A percentile compares a stretch with the other conserved stretches of the same genome.
These are phyloP conservation scores for Phytophthora boehmeriae DNA, from an alignment of 352 stramenopile genomes.

Conservation along the genomic window DNA sequence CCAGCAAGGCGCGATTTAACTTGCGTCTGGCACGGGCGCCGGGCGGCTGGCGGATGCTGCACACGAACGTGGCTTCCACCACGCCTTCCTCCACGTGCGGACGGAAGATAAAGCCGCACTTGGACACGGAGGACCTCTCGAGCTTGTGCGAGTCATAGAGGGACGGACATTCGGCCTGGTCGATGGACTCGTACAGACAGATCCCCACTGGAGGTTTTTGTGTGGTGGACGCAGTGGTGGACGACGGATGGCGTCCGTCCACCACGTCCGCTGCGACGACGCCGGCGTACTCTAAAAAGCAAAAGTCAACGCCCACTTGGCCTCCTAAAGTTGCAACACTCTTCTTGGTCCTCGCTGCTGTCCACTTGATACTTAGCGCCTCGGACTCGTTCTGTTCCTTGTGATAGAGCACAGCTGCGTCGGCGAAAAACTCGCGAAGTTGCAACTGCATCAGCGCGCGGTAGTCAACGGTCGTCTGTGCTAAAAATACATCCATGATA, in stretches of 20 bases:
- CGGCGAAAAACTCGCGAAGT: slow-evolving; percentile 72
- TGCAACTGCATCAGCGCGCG: slow-evolving; percentile 77
- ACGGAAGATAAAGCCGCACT: slow-evolving; percentile 81
- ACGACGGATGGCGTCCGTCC: slow-evolving; percentile 46
- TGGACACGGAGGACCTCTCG: slow-evolving; percentile 74
- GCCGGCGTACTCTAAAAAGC: slow-evolving; percentile 78
- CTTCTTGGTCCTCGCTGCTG: slow-evolving; percentile 74
- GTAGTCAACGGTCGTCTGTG: slow-evolving; percentile 61
- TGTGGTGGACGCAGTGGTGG: slow-evolving; percentile 16
- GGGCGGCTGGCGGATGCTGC: slow-evolving; percentile 79
- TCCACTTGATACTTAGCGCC: slow-evolving; percentile 82
- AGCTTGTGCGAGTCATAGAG: slow-evolving; percentile 77
- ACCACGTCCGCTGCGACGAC: slow-evolving; percentile 61
- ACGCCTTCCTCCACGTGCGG: slow-evolving; percentile 57
- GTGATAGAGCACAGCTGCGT: slow-evolving; percentile 78
- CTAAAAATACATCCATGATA: slow-evolving; percentile 83
- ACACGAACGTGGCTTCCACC: slow-evolving; percentile 80
- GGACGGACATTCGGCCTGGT: slow-evolving; percentile 75
- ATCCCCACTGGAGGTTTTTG: slow-evolving; percentile 39
- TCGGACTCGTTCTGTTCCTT: slow-evolving; percentile 79
- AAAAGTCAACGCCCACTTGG: slow-evolving; percentile 68
- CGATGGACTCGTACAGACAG: slow-evolving; percentile 83
- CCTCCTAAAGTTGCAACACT: slow-evolving; percentile 48
- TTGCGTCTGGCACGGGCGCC: slow-evolving; percentile 57
- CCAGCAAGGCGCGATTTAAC: slow-evolving; percentile 67